Percentiles rank a stretch among this genome's conserved stretches.
Conservation (phyloP, 345 rosid genomes). For the Laguncularia racemosa region DNA sequence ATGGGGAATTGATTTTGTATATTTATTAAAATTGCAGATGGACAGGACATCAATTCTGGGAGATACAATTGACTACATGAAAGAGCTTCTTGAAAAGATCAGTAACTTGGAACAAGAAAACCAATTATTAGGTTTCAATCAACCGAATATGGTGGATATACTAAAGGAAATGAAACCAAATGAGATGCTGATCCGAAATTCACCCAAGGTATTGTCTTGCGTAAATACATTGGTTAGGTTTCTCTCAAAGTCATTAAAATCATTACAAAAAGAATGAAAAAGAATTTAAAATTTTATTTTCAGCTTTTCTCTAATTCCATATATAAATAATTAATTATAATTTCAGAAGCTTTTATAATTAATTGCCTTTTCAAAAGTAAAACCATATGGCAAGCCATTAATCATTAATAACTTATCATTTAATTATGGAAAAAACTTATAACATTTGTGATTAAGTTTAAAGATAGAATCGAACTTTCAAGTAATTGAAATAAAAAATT, state of each 20-base stretch:
- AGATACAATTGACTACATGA: conserved; percentile 40
- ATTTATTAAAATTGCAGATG: conserved; percentile 22
- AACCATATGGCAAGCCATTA: too few species aligned
- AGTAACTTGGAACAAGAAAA: conserved; percentile 21
- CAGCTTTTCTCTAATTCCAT: too few species aligned
- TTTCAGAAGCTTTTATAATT: too few species aligned
- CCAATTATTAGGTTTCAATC: conserved; percentile 7
- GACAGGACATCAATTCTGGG: conserved; percentile 41
- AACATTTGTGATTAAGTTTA: too few species aligned
- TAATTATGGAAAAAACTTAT: too few species aligned
- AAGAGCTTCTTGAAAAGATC: conserved; percentile 35
- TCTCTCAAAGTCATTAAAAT: not conserved
- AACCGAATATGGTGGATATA: conserved; percentile 8
- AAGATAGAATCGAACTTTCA: too few species aligned
- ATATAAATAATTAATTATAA: too few species aligned
- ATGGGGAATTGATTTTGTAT: not conserved
- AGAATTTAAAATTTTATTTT: not conserved
- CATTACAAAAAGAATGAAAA: not conserved
- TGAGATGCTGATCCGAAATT: conserved; percentile 23
- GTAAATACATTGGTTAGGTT: too few species aligned
- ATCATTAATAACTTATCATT: too few species aligned
- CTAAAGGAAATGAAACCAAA: conserved; percentile 22
- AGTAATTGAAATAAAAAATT: too few species aligned
- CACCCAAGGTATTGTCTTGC: conserved; percentile 30
- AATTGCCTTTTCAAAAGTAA: too few species aligned